phyloP scores from a whole-genome alignment of 2,329 filamentous ascomycete genomes.

The Pseudopyricularia javanii region DNA sequence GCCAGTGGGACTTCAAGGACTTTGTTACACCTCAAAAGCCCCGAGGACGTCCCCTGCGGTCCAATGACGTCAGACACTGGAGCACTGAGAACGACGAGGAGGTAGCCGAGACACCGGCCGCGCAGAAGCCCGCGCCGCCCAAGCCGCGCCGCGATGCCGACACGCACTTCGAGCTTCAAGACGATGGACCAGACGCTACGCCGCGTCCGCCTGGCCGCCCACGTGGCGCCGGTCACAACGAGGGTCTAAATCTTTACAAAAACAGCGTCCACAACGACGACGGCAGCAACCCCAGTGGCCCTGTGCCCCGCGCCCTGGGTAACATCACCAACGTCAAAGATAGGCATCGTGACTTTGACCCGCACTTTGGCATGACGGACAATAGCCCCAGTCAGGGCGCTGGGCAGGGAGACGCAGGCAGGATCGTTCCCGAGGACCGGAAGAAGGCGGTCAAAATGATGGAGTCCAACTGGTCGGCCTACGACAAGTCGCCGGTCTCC shows the following conservation, averaged over 20 bases:
- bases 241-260: constrained; percentile 61
- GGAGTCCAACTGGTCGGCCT: constrained; percentile 48
- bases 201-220: constrained; percentile 31
- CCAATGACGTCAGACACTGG: constrained; percentile 68
- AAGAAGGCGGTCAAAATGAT: constrained; percentile 64
- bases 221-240: constrained; percentile 49
- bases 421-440: constrained; percentile 41
- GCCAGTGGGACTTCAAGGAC: constrained; percentile 81
- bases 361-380: constrained; percentile 69
- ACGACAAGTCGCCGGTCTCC: constrained; percentile 39
- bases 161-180: constrained; percentile 71
- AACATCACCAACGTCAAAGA: constrained; percentile 63
- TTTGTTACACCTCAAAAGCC: constrained; percentile 72
- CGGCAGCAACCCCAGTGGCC: constrained; percentile 23
- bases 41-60: constrained; percentile 46
- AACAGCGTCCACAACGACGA: constrained; percentile 60
- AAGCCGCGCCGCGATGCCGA: constrained; percentile 70
- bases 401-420: constrained; percentile 15
- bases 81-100: constrained; percentile 54
- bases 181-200: constrained; percentile 51
- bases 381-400: constrained; percentile 39
- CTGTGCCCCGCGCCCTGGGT: constrained; percentile 36
- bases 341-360: constrained; percentile 63
- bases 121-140: constrained; percentile 40
- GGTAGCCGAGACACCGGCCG: constrained; percentile 40